Percentiles rank a stretch among this genome's conserved stretches.
These are phyloP conservation scores for Lipomyces sp. DNA, from an alignment of 805 yeast species.

Conservation along the genomic window DNA sequence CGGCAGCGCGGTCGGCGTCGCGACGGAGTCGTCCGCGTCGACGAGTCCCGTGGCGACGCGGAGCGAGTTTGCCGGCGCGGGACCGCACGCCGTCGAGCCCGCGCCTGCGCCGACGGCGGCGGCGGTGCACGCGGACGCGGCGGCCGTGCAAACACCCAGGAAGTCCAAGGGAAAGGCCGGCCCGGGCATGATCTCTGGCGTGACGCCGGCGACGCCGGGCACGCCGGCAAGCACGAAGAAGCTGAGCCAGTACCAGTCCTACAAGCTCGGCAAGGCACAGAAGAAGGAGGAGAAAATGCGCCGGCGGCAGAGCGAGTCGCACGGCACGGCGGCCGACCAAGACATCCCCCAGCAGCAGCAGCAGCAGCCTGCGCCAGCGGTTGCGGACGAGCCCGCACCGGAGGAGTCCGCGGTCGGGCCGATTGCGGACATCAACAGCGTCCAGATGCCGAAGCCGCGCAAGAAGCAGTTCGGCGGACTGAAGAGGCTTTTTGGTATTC, in stretches of 20 bases:
- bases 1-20: too few species aligned
- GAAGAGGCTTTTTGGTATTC: slow-evolving; percentile 13
- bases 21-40: too few species aligned
- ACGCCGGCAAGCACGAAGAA: slow-evolving; percentile 9
- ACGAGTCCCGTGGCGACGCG: too few species aligned
- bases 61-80: too few species aligned
- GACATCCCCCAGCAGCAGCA: too few species aligned
- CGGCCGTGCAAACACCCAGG: too few species aligned
- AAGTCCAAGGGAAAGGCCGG: too few species aligned
- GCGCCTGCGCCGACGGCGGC: too few species aligned
- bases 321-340: slow-evolving; percentile 50
- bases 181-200: too few species aligned
- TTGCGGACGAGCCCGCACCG: slow-evolving; percentile 46
- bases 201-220: not conserved
- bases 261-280: slow-evolving; percentile 11
- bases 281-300: slow-evolving; percentile 47
- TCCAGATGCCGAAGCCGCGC: slow-evolving; percentile 10
- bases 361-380: slow-evolving; percentile 75
- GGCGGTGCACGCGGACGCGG: too few species aligned
- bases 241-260: slow-evolving; percentile 21
- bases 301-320: slow-evolving; percentile 62
- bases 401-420: not conserved
- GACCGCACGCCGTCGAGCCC: too few species aligned
- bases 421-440: slow-evolving; percentile 1
- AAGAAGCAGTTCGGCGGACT: slow-evolving; percentile 22